Evolutionary conservation across 179 eudicot species (phyloP).

Genomic region (Spergularia azorica): DNA sequence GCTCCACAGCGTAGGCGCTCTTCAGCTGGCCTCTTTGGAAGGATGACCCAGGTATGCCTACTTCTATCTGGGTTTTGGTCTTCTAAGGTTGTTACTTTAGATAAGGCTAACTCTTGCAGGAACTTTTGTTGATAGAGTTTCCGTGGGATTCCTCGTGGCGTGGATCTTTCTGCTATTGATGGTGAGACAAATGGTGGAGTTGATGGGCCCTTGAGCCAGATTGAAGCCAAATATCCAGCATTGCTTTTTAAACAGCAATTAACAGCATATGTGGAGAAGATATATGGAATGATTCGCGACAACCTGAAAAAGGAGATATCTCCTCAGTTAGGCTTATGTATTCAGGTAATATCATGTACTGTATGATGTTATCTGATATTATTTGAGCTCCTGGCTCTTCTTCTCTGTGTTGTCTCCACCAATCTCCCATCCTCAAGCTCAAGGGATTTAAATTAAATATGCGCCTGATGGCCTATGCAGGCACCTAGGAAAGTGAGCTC

Average conservation of each 20-base stretch:
- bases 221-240: conserved; percentile 94
- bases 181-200: conserved; percentile 47
- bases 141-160: conserved; percentile 73
- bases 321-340: conserved; percentile 83
- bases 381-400: not conserved
- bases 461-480: conserved; percentile 37
- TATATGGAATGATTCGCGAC: conserved; percentile 91
- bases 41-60: conserved; percentile 68
- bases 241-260: conserved; percentile 87
- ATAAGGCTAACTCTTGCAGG: not conserved
- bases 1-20: conserved; percentile 71
- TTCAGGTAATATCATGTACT: conserved; percentile 55
- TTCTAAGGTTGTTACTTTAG: not conserved
- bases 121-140: conserved; percentile 59
- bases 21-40: conserved; percentile 73
- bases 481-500: conserved; percentile 84
- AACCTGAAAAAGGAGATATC: conserved; percentile 86
- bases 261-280: conserved; percentile 90
- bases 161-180: conserved; percentile 53
- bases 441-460: conserved; percentile 5
- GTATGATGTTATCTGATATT: not conserved
- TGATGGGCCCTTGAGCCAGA: conserved; percentile 53
- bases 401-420: not conserved
- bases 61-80: conserved; percentile 4
- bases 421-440: not conserved